A percentile compares a stretch with the other conserved stretches of the same genome.
Evolutionary conservation across 192 early-diverging fungal genomes (phyloP).

Genomic region (Umbelopsis ramanniana): DNA sequence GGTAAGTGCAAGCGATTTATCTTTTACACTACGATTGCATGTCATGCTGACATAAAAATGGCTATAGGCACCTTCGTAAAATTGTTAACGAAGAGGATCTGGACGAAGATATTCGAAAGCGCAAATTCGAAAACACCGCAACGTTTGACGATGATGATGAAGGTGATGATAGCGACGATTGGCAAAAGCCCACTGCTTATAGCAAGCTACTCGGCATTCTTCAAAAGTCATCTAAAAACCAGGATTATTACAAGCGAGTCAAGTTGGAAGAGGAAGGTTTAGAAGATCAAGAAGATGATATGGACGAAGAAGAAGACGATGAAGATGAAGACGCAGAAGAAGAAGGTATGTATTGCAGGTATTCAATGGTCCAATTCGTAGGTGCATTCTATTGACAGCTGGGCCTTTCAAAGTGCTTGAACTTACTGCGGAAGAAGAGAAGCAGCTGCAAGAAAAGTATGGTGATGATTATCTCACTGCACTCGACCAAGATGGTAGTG

Average conservation of each 20-base stretch:
- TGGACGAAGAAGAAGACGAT: slow-evolving; percentile 28
- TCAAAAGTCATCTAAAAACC: slow-evolving; percentile 58
- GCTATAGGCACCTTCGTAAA: slow-evolving; percentile 44
- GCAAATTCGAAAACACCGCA: slow-evolving; percentile 36
- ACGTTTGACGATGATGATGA: slow-evolving; percentile 38
- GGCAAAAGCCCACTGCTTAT: slow-evolving; percentile 58
- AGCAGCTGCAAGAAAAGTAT: neutral
- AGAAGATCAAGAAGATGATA: slow-evolving; percentile 44
- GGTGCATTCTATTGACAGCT: neutral
- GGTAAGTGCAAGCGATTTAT: neutral
- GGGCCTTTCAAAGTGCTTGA: neutral
- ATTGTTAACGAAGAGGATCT: slow-evolving; percentile 55
- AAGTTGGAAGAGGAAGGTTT: slow-evolving; percentile 55
- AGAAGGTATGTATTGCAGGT: neutral
- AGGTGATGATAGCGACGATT: slow-evolving; percentile 50
- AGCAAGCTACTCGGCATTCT: slow-evolving; percentile 60
- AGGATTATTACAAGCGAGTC: slow-evolving; percentile 54
- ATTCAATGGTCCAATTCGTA: neutral
- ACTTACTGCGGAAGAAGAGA: slow-evolving; percentile 11
- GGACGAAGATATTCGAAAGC: slow-evolving; percentile 42
- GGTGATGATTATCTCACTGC: slow-evolving; percentile 15
- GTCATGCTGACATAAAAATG: no score
- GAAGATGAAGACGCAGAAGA: slow-evolving; percentile 31
- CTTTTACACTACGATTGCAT: neutral
- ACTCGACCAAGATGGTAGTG: slow-evolving; percentile 32